Conservation (phyloP, 2,329 filamentous ascomycete species). For the Westerdykella aurantiaca region DNA sequence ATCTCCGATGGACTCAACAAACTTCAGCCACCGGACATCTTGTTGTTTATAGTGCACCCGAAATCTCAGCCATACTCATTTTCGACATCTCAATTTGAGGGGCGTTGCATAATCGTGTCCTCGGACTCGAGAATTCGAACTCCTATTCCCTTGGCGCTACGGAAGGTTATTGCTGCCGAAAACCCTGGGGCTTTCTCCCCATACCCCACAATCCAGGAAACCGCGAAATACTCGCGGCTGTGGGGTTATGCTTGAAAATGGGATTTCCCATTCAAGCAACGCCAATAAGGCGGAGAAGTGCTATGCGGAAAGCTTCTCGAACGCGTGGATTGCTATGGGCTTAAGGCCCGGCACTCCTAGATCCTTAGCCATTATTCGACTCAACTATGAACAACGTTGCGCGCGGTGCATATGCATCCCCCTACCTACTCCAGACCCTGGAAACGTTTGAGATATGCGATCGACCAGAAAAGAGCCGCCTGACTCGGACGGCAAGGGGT, state of each 20-base stretch:
- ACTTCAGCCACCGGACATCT: background rate
- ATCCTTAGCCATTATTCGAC: constrained; percentile 18
- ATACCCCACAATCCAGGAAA: constrained; percentile 14
- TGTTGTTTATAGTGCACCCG: background rate
- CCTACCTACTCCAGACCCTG: constrained; percentile 6
- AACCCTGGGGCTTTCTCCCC: constrained; percentile 11
- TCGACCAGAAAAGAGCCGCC: constrained; percentile 14
- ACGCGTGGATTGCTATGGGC: constrained; percentile 15
- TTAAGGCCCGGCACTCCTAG: constrained; percentile 23
- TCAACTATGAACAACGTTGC: constrained; percentile 11
- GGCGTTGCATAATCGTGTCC: background rate
- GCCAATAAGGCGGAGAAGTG: constrained; percentile 11
- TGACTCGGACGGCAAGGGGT: constrained; percentile 15
- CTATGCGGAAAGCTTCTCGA: constrained; percentile 25
- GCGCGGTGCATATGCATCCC: constrained; percentile 1
- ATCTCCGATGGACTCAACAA: background rate
- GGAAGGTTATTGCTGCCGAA: constrained; percentile 9
- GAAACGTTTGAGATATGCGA: constrained; percentile 14
- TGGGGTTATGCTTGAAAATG: constrained; percentile 17
- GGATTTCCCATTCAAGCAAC: constrained; percentile 9
- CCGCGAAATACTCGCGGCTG: constrained; percentile 9
- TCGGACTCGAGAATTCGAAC: background rate
- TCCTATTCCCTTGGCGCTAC: constrained; percentile 7
- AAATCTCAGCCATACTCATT: background rate
- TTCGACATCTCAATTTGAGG: background rate